phyloP scores from a whole-genome alignment of 441 rosid genomes.

The Euphorbia celastroides region DNA sequence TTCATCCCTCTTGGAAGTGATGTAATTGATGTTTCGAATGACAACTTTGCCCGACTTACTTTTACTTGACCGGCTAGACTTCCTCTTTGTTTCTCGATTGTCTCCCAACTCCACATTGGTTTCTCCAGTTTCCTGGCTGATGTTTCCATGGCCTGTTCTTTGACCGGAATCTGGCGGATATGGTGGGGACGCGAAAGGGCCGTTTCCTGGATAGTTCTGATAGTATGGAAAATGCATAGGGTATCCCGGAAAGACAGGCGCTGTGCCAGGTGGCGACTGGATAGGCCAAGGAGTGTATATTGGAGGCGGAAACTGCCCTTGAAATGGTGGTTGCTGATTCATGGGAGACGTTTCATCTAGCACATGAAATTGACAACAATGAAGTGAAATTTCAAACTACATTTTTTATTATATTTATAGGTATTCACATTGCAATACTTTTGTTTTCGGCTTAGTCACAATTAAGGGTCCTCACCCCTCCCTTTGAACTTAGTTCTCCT shows the following conservation, averaged over 20 bases:
- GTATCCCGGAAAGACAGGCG: constrained; percentile 79
- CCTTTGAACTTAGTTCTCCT: too few relatives aligned
- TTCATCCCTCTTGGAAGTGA: constrained; percentile 52
- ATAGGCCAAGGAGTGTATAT: constrained; percentile 81
- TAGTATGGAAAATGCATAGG: constrained; percentile 83
- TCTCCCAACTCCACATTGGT: constrained; percentile 40
- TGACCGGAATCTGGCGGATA: constrained; percentile 55
- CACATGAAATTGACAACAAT: constrained; percentile 8
- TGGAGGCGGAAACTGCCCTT: constrained; percentile 69
- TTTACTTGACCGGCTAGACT: constrained; percentile 44
- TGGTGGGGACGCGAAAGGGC: constrained; percentile 58
- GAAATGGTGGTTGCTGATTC: constrained; percentile 53
- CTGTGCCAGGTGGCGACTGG: constrained; percentile 80
- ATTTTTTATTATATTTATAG: too few relatives aligned
- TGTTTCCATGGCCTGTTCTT: constrained; percentile 45
- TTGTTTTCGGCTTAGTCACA: too few relatives aligned
- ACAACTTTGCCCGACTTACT: constrained; percentile 71
- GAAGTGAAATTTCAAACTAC: too few relatives aligned
- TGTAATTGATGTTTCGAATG: constrained; percentile 79
- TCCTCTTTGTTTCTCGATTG: constrained; percentile 30
- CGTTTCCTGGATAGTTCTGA: constrained; percentile 57
- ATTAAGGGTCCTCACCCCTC: too few relatives aligned
- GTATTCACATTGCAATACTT: too few relatives aligned
- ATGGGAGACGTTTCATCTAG: constrained; percentile 55
- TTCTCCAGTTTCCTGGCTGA: constrained; percentile 49